These are phyloP conservation scores for Blastomyces parvus DNA, from an alignment of 2,329 filamentous ascomycete species.

Conservation along the genomic window DNA sequence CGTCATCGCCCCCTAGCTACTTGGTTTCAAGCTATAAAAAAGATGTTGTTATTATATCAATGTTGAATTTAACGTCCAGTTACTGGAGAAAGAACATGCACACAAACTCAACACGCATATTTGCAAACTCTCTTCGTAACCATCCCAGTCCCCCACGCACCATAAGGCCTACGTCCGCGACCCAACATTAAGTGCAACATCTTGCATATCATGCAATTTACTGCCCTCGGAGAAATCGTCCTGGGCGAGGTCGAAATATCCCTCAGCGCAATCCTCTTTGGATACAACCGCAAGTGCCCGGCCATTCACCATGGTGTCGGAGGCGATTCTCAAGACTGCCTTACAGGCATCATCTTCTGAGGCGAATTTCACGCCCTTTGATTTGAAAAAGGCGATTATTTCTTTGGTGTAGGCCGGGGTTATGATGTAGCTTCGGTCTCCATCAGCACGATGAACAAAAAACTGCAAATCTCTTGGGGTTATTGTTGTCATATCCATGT, in stretches of 20 bases:
- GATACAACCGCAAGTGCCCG: constrained; percentile 28
- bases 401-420: constrained; percentile 10
- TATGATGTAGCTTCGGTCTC: constrained; percentile 7
- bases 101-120: not conserved
- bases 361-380: constrained; percentile 22
- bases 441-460: not conserved
- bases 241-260: constrained; percentile 28
- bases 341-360: constrained; percentile 33
- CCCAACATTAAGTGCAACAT: constrained; percentile 50
- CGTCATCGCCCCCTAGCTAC: not conserved
- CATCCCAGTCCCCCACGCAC: not conserved
- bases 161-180: constrained; percentile 7
- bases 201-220: constrained; percentile 44
- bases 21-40: not conserved
- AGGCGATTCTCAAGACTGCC: constrained; percentile 23
- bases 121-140: not conserved
- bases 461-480: too few species aligned
- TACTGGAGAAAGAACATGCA: not conserved
- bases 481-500: not conserved
- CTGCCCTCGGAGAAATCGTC: constrained; percentile 27
- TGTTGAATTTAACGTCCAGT: not conserved
- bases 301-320: constrained; percentile 24
- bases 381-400: constrained; percentile 34
- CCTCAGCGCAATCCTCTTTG: constrained; percentile 23
- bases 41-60: not conserved